These are phyloP conservation scores for Candida ulmi DNA, from an alignment of 805 yeast species.

Conservation along the genomic window DNA sequence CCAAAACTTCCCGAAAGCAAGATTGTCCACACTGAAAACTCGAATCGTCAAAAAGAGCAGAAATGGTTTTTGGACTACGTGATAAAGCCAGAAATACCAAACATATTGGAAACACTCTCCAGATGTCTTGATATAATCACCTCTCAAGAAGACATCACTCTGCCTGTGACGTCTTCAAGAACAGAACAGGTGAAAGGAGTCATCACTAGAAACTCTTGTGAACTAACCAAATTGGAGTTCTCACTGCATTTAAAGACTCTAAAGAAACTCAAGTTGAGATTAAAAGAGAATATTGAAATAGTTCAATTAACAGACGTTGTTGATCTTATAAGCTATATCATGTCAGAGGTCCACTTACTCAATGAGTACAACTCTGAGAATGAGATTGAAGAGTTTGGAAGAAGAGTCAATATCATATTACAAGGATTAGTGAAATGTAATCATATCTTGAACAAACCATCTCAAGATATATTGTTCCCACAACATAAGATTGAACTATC, in stretches of 20 bases:
- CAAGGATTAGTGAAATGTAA: constrained; percentile 26
- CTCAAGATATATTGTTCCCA: constrained; percentile 54
- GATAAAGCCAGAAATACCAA: constrained; percentile 42
- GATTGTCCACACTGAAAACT: constrained; percentile 5
- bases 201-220: constrained; percentile 48
- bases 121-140: constrained; percentile 35
- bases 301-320: not conserved
- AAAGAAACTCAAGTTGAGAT: constrained; percentile 34
- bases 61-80: constrained; percentile 43
- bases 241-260: constrained; percentile 31
- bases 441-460: constrained; percentile 42
- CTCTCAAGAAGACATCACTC: constrained; percentile 38
- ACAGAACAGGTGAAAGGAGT: constrained; percentile 57
- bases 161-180: constrained; percentile 52
- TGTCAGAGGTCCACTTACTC: constrained; percentile 22
- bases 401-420: constrained; percentile 15
- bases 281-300: constrained; percentile 26
- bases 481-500: constrained; percentile 34
- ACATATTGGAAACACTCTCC: constrained; percentile 36
- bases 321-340: constrained; percentile 17
- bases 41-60: constrained; percentile 25
- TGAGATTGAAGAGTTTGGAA: constrained; percentile 7
- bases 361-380: constrained; percentile 30
- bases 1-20: constrained; percentile 21
- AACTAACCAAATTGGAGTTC: constrained; percentile 43